Base-by-base conservation (phyloP, 768 basidiomycete species). In the Agrocybe praecox region DNA sequence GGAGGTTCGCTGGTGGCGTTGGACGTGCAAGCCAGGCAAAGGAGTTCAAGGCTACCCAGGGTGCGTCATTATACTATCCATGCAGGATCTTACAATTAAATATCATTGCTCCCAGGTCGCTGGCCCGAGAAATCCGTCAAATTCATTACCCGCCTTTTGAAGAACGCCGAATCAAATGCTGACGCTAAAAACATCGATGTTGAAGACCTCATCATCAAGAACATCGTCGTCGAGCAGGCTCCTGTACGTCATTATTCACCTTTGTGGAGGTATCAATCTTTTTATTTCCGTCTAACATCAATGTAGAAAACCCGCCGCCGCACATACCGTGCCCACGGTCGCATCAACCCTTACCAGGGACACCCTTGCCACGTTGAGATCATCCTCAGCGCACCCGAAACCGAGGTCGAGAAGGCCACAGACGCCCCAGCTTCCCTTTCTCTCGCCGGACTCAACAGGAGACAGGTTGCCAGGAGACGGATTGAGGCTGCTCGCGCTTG, bases 41-140 rank as follows among this genome's bases (percentile, higher is more conserved):
- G 78, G 90, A 96, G 79, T 96, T 97, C 82, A 92, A 92, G 77
- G 83, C 94, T 53, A 96, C 95, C 57, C 94, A 97, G 80, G 96
- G 96, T 93, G 73, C 63, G 89, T 81, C 29, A 12, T 42, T 14
- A 33, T 53, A 26, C 46, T 17, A 18, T 11, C 19, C 29, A 15
- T 21, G 46, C 48, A 32, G 17, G 19, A 33, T 46, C 19, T 46
- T 10, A 9, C 46, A n/a, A 44, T n/a, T 21, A 15, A 40, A 56
- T 52, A 34, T 58, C 55, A 52, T 44, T n/a, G 17, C 12, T 42
- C 9, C 65, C 14, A 98, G 96, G 97, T 88, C 96, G 97, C 72
- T 98, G 97, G 97, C 97, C 97, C 72, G 96, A 94, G 81, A 98
- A 99, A 80, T 98, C 94, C 49, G 87, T 97, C 76, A 90, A 90